Evolutionary conservation across 192 early-diverging fungal genomes (phyloP).

Genomic region (Backusella westeae): DNA sequence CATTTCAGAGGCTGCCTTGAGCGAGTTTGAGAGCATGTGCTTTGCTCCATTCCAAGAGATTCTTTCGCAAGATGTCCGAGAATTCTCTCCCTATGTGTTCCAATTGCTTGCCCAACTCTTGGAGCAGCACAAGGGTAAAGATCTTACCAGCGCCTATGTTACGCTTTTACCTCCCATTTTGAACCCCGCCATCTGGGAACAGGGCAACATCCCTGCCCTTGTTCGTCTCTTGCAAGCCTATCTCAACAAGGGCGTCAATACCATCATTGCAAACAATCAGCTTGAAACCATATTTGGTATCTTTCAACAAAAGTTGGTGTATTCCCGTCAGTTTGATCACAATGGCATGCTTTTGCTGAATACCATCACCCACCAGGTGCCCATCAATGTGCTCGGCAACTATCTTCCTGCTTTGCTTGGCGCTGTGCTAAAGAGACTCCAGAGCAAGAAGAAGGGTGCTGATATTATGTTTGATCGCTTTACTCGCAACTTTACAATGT

Average conservation of each 20-base stretch:
- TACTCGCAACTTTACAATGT: slow-evolving; percentile 64
- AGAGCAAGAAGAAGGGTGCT: slow-evolving; percentile 44
- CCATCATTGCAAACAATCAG: slow-evolving; percentile 68
- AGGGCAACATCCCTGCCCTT: slow-evolving; percentile 94
- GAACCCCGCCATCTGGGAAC: slow-evolving; percentile 85
- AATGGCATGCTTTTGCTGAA: slow-evolving; percentile 81
- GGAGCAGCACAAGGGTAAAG: slow-evolving; percentile 61
- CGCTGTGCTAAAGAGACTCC: slow-evolving; percentile 44
- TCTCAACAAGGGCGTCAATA: slow-evolving; percentile 67
- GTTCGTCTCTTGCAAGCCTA: slow-evolving; percentile 87
- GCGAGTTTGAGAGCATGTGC: slow-evolving; percentile 81
- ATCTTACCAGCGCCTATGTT: slow-evolving; percentile 73
- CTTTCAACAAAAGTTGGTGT: slow-evolving; percentile 82
- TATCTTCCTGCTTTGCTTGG: slow-evolving; percentile 49
- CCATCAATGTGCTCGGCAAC: slow-evolving; percentile 47
- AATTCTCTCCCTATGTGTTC: slow-evolving; percentile 97
- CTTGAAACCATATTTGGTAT: slow-evolving; percentile 88
- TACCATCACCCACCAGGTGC: slow-evolving; percentile 74
- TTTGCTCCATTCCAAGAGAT: slow-evolving; percentile 91
- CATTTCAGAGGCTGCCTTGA: slow-evolving; percentile 62
- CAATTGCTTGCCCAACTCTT: slow-evolving; percentile 92
- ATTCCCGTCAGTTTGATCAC: slow-evolving; percentile 82
- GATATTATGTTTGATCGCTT: slow-evolving; percentile 49
- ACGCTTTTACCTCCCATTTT: slow-evolving; percentile 75
- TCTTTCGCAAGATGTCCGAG: slow-evolving; percentile 78